Conservation (phyloP, 2,329 filamentous ascomycete genomes). For the Septoria linicola region DNA sequence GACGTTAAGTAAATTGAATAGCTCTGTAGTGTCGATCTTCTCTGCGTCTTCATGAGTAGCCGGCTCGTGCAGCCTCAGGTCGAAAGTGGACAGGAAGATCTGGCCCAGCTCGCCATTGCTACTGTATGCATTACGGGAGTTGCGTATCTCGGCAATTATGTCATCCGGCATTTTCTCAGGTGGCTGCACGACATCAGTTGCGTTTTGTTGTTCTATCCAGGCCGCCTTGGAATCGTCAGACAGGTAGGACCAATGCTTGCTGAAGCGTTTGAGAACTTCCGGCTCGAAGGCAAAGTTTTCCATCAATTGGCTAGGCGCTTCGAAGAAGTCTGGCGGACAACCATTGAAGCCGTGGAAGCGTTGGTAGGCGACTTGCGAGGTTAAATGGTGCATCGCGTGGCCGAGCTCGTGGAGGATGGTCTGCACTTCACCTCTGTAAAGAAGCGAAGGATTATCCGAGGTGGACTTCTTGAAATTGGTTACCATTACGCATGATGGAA, state of each 20-base stretch:
- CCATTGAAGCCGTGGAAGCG: slow-evolving; percentile 7
- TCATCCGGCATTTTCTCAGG: slow-evolving; percentile 8
- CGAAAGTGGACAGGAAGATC: slow-evolving; percentile 2
- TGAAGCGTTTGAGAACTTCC: slow-evolving; percentile 11
- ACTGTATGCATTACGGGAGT: background rate
- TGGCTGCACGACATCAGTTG: slow-evolving; percentile 3
- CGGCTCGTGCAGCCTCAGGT: slow-evolving; percentile 6
- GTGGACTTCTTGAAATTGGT: slow-evolving; percentile 10
- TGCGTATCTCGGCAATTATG: background rate
- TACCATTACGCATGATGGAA: slow-evolving; percentile 7
- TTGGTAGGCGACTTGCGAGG: slow-evolving; percentile 2
- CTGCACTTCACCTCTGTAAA: slow-evolving; percentile 1
- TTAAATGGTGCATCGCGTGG: slow-evolving; percentile 20
- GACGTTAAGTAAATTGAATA: background rate
- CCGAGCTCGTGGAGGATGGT: slow-evolving; percentile 19
- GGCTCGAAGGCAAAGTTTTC: slow-evolving; percentile 15
- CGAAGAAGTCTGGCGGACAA: slow-evolving; percentile 13
- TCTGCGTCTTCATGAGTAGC: slow-evolving; percentile 6
- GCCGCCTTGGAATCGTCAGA: background rate
- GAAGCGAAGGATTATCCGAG: slow-evolving; percentile 8
- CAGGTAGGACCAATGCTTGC: slow-evolving; percentile 21
- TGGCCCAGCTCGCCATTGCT: background rate
- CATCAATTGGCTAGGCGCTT: slow-evolving; percentile 18
- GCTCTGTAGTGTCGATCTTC: background rate
- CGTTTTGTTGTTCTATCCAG: slow-evolving; percentile 7